Base-by-base conservation (phyloP, 768 basidiomycete species). In the Lanmaoa rubissima region DNA sequence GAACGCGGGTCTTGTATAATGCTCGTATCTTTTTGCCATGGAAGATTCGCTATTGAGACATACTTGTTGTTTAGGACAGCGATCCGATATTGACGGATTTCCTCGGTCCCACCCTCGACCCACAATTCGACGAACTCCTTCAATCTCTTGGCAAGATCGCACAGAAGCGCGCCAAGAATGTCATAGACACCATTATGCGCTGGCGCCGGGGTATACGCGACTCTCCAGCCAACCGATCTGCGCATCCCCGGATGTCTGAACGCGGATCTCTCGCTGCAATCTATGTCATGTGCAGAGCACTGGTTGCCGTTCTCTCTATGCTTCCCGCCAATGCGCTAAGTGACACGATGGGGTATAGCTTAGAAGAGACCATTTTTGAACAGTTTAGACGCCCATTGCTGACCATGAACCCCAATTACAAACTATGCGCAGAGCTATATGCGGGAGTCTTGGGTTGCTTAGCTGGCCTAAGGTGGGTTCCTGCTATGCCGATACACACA, bases 291-390 rank as follows among this genome's bases (percentile, higher is more conserved):
- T 94, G 92, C 66, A 84, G 94, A 49, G 87, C 90, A 5, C 79
- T 96, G 19, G 86, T 93, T 28, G 85, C 83, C 2, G 83, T 94
- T 13, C 80, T 95, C 53, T 82, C 86, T 39, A 77, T 81, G 17
- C 79, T 91, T 28, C 79, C 87, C 1, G 88, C 87, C 65, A 91
- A 93, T 61, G 85, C 86, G 2, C 76, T 96, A 5, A 88, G 87
- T 14, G 91, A 94, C 43, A 74, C 82, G 0, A 73, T 92, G 57
- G 94, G 92, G 1, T 84, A 88, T 70, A 84, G 77, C 47, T 74
- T 96, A n/a, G 94, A 96, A 67, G 88, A 91, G 64, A 87, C 86
- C 28, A 92, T 88, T 0, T 97, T 96, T 66, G 88, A 92, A 57
- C 90, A 92, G 61, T 91, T 92, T 65, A 79, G 81, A 64, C 80